phyloP scores from a whole-genome alignment of 2,329 filamentous ascomycete species.

The Acrocalymma vagum region DNA sequence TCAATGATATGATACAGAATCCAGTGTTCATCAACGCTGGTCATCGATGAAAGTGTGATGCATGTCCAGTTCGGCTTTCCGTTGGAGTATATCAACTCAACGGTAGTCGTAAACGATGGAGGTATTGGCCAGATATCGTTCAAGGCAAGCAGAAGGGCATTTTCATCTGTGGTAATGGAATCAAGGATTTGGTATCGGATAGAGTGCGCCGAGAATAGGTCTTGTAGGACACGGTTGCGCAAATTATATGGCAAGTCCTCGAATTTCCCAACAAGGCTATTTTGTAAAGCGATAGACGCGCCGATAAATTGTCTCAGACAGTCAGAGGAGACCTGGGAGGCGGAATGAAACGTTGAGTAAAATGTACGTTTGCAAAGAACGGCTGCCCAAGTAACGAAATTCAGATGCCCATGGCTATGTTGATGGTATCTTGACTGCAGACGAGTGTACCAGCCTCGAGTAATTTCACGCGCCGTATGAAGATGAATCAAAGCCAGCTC shows the following conservation, averaged over 20 bases:
- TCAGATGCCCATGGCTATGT: too few species aligned
- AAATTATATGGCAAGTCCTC: constrained; percentile 41
- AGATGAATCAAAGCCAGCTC: constrained; percentile 45
- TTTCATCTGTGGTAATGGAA: constrained; percentile 43
- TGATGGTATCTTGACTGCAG: constrained; percentile 50
- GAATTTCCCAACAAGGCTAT: constrained; percentile 54
- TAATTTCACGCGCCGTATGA: constrained; percentile 51
- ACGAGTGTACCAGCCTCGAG: constrained; percentile 62
- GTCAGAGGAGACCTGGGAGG: constrained; percentile 2
- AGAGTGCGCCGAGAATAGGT: constrained; percentile 58
- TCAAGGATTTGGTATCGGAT: too few species aligned
- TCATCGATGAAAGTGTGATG: constrained; percentile 27
- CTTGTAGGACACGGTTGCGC: constrained; percentile 55
- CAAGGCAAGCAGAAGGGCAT: constrained; percentile 47
- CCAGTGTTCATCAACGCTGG: constrained; percentile 29
- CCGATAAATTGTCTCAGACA: constrained; percentile 44
- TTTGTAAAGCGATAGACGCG: constrained; percentile 56
- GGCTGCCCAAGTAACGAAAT: constrained; percentile 63
- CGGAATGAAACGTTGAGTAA: constrained; percentile 16
- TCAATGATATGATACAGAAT: constrained; percentile 57
- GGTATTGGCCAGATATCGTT: constrained; percentile 56
- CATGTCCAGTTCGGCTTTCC: constrained; percentile 11
- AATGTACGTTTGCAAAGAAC: constrained; percentile 65
- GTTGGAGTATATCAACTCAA: too few species aligned
- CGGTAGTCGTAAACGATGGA: too few species aligned